A percentile compares a stretch with the other conserved stretches of the same genome.
phyloP scores from a whole-genome alignment of 768 basidiomycete genomes.

The Austroboletus festivus region DNA sequence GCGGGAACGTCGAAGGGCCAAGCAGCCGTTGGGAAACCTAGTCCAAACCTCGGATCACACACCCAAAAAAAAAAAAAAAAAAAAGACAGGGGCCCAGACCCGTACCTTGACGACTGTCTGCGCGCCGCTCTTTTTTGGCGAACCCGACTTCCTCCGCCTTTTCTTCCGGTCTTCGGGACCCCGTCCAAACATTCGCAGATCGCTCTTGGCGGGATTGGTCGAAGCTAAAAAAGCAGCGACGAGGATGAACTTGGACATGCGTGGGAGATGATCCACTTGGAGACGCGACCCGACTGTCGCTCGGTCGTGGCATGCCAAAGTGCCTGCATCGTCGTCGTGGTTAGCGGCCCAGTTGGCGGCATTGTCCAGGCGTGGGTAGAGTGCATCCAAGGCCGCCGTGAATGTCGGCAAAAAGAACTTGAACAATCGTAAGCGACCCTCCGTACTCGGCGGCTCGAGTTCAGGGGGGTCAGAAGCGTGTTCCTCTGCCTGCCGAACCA shows the following conservation, averaged over 20 bases:
- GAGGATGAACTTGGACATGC: constrained; percentile 72
- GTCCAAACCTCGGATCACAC: neutral
- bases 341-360: constrained; percentile 58
- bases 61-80: neutral
- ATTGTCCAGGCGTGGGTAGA: constrained; percentile 67
- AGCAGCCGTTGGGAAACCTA: constrained; percentile 75
- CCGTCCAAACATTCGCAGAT: constrained; percentile 80
- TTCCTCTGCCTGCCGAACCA: constrained; percentile 20
- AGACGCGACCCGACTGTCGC: too few relatives aligned
- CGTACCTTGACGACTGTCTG: constrained; percentile 47
- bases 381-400: constrained; percentile 56
- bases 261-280: constrained; percentile 43
- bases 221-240: constrained; percentile 79
- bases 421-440: constrained; percentile 63
- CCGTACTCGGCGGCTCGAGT: constrained; percentile 45
- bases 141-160: constrained; percentile 44
- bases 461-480: constrained; percentile 24
- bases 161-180: constrained; percentile 63
- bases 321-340: constrained; percentile 42
- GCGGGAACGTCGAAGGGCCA: constrained; percentile 73
- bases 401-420: constrained; percentile 63
- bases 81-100: neutral
- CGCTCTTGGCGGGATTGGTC: constrained; percentile 78
- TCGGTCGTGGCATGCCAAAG: constrained; percentile 1
- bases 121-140: constrained; percentile 33